Percentiles rank a stretch among this genome's conserved stretches.
phyloP scores from a whole-genome alignment of 805 yeast species.

The Ogataea naganishii region DNA sequence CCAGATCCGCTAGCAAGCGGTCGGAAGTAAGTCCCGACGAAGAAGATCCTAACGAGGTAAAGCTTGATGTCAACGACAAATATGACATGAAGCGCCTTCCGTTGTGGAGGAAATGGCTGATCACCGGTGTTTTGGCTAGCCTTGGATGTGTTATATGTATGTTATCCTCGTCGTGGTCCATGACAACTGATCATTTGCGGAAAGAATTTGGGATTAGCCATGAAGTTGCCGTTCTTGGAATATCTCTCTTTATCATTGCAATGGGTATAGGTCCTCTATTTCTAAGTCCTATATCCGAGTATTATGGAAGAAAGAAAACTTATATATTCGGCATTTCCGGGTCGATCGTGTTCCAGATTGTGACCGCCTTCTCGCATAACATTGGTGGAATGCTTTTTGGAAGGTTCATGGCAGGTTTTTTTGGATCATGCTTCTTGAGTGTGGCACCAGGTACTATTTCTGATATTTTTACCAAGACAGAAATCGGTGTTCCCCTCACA shows the following conservation, averaged over 20 bases:
- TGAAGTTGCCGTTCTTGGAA: conserved; percentile 53
- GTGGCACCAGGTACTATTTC: conserved; percentile 74
- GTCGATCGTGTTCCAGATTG: conserved; percentile 40
- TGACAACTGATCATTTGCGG: conserved; percentile 45
- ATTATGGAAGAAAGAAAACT: conserved; percentile 46
- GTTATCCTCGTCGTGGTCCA: conserved; percentile 62
- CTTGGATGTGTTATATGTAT: conserved; percentile 57
- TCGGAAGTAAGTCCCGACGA: neutral
- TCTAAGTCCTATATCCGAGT: conserved; percentile 55
- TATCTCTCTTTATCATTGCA: conserved; percentile 50
- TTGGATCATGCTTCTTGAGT: conserved; percentile 67
- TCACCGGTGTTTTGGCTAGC: conserved; percentile 43
- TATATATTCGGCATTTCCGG: conserved; percentile 38
- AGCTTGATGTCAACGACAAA: conserved; percentile 9
- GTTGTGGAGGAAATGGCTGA: conserved; percentile 42
- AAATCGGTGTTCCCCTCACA: conserved; percentile 64
- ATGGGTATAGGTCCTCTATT: conserved; percentile 57
- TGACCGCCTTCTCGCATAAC: conserved; percentile 48
- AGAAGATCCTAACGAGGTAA: conserved; percentile 10
- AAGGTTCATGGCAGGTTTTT: conserved; percentile 61
- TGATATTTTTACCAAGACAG: conserved; percentile 54
- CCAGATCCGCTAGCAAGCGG: conserved; percentile 5
- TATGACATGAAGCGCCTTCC: conserved; percentile 25
- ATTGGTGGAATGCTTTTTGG: conserved; percentile 57
- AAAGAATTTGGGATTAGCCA: conserved; percentile 39